Percentiles rank a stretch among this genome's conserved stretches.
Evolutionary conservation across 2,329 filamentous ascomycete genomes (phyloP).

Genomic region (Emergomyces orientalis): DNA sequence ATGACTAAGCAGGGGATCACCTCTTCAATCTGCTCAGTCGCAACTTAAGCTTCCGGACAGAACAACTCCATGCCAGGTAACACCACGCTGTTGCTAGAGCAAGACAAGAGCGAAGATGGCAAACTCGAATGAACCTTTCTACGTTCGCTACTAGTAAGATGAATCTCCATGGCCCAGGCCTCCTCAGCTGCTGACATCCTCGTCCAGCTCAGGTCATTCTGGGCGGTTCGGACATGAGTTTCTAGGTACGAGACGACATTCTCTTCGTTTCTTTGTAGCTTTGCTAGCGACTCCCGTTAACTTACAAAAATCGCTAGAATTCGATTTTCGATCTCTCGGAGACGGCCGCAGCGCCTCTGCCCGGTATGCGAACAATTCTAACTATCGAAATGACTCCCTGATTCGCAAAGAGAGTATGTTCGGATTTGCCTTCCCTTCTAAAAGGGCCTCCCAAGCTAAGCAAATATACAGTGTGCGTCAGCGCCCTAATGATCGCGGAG

Average conservation of each 20-base stretch:
- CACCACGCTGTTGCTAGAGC: neutral
- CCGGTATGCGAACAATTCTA: conserved; percentile 98
- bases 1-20: conserved; percentile 33
- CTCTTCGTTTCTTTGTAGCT: neutral
- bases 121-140: conserved; percentile 69
- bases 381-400: conserved; percentile 96
- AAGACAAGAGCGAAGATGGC: conserved; percentile 6
- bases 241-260: conserved; percentile 54
- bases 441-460: conserved; percentile 16
- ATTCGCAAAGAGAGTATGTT: conserved; percentile 97
- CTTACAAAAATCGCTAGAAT: conserved; percentile 52
- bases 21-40: neutral
- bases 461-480: conserved; percentile 72
- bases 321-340: conserved; percentile 86
- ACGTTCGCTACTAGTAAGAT: conserved; percentile 90
- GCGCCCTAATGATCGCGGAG: conserved; percentile 78
- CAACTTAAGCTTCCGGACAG: neutral
- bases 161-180: conserved; percentile 24
- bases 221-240: conserved; percentile 98
- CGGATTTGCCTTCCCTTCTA: conserved; percentile 8
- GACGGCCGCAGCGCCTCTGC: conserved; percentile 90
- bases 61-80: neutral
- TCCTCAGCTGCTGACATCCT: conserved; percentile 33
- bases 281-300: conserved; percentile 14
- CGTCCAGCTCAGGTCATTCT: conserved; percentile 80